Evolutionary conservation across 2,329 filamentous ascomycete species (phyloP).

Genomic region (Taxawa tesnikishii): DNA sequence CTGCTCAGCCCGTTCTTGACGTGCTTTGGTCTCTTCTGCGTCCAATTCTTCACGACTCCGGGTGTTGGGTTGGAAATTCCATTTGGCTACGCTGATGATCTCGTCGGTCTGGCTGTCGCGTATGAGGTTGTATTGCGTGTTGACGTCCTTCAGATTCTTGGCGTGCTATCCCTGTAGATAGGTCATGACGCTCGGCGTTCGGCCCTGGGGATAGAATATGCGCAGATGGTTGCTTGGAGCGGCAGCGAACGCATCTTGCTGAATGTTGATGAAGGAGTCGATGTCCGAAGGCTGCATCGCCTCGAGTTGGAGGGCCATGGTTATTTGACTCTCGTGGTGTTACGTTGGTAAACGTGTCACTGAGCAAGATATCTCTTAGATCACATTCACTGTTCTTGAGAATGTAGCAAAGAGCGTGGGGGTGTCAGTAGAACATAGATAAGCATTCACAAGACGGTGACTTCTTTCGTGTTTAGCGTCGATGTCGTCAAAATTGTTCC

Average conservation of each 20-base stretch:
- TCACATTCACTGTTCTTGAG: no score
- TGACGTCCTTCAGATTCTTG: constrained; percentile 1
- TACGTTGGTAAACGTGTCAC: no score
- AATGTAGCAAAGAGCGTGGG: no score
- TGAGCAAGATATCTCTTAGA: no score
- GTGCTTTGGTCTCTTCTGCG: constrained; percentile 3
- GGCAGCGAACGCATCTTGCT: constrained; percentile 1
- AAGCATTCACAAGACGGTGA: no score
- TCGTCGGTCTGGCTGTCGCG: background rate
- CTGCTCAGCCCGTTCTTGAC: constrained; percentile 3
- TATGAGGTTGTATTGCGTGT: constrained; percentile 2
- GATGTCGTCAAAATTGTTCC: no score
- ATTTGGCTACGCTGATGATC: background rate
- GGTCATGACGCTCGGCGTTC: constrained; percentile 2
- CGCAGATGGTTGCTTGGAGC: constrained; percentile 1
- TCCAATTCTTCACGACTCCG: constrained; percentile 4
- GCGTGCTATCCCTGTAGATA: constrained; percentile 1
- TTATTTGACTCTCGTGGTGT: no score
- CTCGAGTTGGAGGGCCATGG: background rate
- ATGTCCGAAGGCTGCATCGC: constrained; percentile 3
- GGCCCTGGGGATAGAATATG: constrained; percentile 6
- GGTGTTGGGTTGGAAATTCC: background rate
- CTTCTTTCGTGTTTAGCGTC: no score
- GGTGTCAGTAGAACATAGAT: no score
- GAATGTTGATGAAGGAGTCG: background rate